Percentiles rank a stretch among this genome's conserved stretches.
These are phyloP conservation scores for Fusarium pilosicola DNA, from an alignment of 2,329 filamentous ascomycete species.

Conservation along the genomic window DNA sequence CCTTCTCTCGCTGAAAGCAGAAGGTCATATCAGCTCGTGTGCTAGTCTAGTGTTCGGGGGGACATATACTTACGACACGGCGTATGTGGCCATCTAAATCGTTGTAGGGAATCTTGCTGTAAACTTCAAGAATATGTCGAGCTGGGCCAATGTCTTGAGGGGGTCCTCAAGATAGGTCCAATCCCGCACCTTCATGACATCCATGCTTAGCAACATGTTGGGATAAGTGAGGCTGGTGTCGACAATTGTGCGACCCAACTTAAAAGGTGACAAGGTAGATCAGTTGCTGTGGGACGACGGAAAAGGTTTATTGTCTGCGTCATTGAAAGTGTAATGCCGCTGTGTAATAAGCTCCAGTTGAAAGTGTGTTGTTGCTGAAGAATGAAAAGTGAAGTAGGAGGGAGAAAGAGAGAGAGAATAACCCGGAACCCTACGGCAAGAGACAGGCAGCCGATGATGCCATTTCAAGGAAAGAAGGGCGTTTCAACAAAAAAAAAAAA, in stretches of 20 bases:
- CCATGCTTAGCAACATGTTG: slow-evolving; percentile 43
- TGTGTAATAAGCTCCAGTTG: slow-evolving; percentile 8
- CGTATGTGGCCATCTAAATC: slow-evolving; percentile 51
- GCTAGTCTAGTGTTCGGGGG: not conserved
- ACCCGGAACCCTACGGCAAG: slow-evolving; percentile 21
- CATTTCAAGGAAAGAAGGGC: slow-evolving; percentile 9
- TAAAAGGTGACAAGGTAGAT: not conserved
- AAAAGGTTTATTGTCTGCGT: slow-evolving; percentile 15
- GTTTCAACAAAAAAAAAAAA: slow-evolving; percentile 5
- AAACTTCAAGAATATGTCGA: slow-evolving; percentile 50
- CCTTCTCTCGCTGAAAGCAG: slow-evolving; percentile 53
- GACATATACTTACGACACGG: slow-evolving; percentile 47
- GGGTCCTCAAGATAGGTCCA: slow-evolving; percentile 52
- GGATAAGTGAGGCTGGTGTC: not conserved
- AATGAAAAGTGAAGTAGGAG: slow-evolving; percentile 2
- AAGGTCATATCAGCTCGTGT: slow-evolving; percentile 13
- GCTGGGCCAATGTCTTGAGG: slow-evolving; percentile 52
- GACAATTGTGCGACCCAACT: slow-evolving; percentile 1
- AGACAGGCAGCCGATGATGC: slow-evolving; percentile 11
- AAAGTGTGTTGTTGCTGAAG: not conserved
- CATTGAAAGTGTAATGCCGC: slow-evolving; percentile 27
- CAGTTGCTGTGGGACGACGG: slow-evolving; percentile 1
- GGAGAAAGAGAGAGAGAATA: slow-evolving; percentile 1
- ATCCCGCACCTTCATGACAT: slow-evolving; percentile 51
- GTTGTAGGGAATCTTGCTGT: slow-evolving; percentile 51